Evolutionary conservation across 1,139 yeast genomes (phyloP), one percentile per base, ranked within the genome.

Genomic region (Nakaseomyces uthaithaninus): DNA sequence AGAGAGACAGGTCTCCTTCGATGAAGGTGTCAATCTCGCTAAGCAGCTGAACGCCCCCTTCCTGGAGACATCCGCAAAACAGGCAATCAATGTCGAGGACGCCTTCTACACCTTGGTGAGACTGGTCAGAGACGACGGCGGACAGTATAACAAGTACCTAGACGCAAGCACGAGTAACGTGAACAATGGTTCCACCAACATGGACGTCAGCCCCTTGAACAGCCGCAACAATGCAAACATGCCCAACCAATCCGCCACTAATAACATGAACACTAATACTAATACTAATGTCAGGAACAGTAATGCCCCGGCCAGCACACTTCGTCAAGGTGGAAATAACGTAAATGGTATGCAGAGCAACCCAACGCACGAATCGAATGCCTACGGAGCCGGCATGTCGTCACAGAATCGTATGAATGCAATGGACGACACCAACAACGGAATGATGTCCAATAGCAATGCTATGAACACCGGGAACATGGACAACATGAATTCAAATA

Each of bases 41-140:
- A 76, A 74, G 53, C 72, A 74, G 45, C 82, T 75, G 56, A 71
- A 75, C 50, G 83, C 94, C 48, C 82, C 84, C 33, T 93, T 89
- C 58, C 71, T 87, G 55, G 98, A 91, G 64, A 85, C 97, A 2
- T 79, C 91, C 41, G 98, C 98, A 25, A 87, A 91, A 67, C 89
- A 82, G 59, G 77, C 94, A 51, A 77, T 86, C 60, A 89, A 91
- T 55, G 97, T 93, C 40, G 96, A 91, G 60, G 94, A 86, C 55
- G 86, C 94, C 2, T 91, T 93, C 62, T 80, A 72, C 56, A 81
- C 77, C 33, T 67, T 84, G 48, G 93, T 82, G 8, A 71, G 89
- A 48, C 71, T 73, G 37, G 78, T 82, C 43, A 68, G 80, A 50
- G 69, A 71, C 45, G 64, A 53, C 28, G 62, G 63, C 18, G 62